Evolutionary conservation across 768 basidiomycete genomes (phyloP), one percentile per base, ranked within the genome.

Genomic region (Mycena floridula): DNA sequence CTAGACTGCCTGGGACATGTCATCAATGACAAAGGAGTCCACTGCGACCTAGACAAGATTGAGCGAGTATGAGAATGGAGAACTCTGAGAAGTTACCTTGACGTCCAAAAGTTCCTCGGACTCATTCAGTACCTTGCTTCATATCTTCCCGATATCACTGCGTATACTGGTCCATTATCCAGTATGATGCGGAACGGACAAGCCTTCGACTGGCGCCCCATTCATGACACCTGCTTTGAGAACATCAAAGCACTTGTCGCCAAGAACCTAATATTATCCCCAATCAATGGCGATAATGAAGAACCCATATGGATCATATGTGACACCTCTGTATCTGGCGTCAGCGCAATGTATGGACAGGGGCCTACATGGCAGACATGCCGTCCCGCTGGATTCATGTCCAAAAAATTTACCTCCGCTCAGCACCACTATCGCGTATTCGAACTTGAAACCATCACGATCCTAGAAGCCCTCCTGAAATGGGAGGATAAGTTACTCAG

Each of bases 1-100:
- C 42, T 66, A 49, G 56, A 64, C 24, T 55, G 54, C n/a, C 50
- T 66, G 0, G 65, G 66, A 0, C 66, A 64, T 25, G 12, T 57
- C 0, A 57, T 67, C 3, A 59, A 64, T 42, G 55, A 62, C n/a
- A 18, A 48, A 0, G 63, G 65, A 0, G 43, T 67, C 1, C 55
- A 59, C 32, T 13, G 4, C 18, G 7, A 15, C 15, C 15, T 15
- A 18, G 32, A 13, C 3, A 35, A 35, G 7, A 44, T 66, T 44
- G 43, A 27, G 3, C 23, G 40, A 9, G 50, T 66, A 5, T n/a
- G 52, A 0, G 39, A 57, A 2, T 66, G 61, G 63, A 28, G 43
- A 18, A 47, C 44, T 1, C 60, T 57, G 1, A 13, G 49, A 4
- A 40, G 26, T 4, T 54, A 51, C 13, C 38, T 54, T 18, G 56